Evolutionary conservation across 352 stramenopile species (phyloP).

Genomic region (Aphanomyces invadans): DNA sequence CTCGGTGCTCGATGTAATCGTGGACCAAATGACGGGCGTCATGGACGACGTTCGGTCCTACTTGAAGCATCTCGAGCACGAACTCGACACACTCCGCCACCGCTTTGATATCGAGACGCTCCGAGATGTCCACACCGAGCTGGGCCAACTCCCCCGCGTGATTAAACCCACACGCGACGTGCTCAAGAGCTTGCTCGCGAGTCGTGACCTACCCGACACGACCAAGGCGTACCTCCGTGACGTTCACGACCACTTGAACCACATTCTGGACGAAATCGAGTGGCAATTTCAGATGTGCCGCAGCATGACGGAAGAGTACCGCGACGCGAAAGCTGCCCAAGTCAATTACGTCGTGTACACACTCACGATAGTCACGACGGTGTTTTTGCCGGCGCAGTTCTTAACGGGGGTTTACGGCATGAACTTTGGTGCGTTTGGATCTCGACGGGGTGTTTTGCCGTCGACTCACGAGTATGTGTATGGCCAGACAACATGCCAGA

Average conservation of each 20-base stretch:
- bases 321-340: conserved; percentile 72
- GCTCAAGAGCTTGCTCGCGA: conserved; percentile 78
- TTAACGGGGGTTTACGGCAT: conserved; percentile 85
- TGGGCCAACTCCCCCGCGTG: conserved; percentile 63
- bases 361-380: conserved; percentile 83
- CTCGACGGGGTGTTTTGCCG: neutral
- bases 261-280: conserved; percentile 76
- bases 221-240: conserved; percentile 81
- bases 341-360: conserved; percentile 89
- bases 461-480: no score
- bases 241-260: conserved; percentile 73
- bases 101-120: conserved; percentile 64
- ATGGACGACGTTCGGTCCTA: conserved; percentile 70
- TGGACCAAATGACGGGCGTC: conserved; percentile 72
- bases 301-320: conserved; percentile 70
- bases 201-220: conserved; percentile 65
- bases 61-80: conserved; percentile 66
- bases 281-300: conserved; percentile 74
- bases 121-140: conserved; percentile 67
- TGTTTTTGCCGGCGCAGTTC: conserved; percentile 83
- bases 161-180: conserved; percentile 77
- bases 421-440: conserved; percentile 57
- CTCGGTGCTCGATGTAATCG: conserved; percentile 77
- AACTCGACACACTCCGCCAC: conserved; percentile 55
- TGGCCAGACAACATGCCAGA: conserved; percentile 85